phyloP scores from a whole-genome alignment of 2,329 filamentous ascomycete genomes.

The Graphilbum sp. region DNA sequence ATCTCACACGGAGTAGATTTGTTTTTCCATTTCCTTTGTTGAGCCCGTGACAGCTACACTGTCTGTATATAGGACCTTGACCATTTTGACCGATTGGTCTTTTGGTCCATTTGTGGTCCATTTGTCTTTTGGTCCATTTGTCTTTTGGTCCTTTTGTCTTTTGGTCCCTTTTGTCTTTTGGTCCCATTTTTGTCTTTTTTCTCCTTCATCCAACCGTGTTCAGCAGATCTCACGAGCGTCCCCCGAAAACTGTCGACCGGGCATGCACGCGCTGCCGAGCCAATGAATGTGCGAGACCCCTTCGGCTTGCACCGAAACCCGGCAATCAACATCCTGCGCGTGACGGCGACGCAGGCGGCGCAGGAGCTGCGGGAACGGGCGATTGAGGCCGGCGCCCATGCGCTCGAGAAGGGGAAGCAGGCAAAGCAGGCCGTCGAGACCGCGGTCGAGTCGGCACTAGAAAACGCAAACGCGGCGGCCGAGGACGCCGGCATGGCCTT shows the following conservation, averaged over 20 bases:
- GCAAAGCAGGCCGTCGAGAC: constrained; percentile 14
- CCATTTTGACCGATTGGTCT: too few relatives aligned
- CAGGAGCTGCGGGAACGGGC: constrained; percentile 28
- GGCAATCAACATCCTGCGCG: constrained; percentile 28
- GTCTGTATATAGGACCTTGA: too few relatives aligned
- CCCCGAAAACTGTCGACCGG: too few relatives aligned
- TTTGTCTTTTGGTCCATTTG: neutral
- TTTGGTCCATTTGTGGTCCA: neutral
- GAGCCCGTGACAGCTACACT: too few relatives aligned
- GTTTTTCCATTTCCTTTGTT: too few relatives aligned
- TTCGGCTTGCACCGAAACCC: constrained; percentile 21
- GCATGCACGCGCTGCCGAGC: constrained; percentile 6
- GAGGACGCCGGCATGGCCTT: constrained; percentile 36
- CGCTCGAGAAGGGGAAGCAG: constrained; percentile 24
- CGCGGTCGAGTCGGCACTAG: constrained; percentile 8
- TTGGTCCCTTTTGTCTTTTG: neutral
- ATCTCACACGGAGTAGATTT: too few relatives aligned
- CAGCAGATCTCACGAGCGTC: too few relatives aligned
- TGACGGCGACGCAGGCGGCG: constrained; percentile 28
- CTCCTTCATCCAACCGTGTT: too few relatives aligned
- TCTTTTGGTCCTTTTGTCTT: neutral
- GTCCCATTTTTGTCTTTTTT: neutral
- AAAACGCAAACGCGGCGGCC: constrained; percentile 1
- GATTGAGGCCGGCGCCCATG: constrained; percentile 30
- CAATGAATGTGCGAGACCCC: constrained; percentile 26